These are phyloP conservation scores for Allium cepa DNA, from an alignment of 106 monocot genomes.

Conservation along the genomic window DNA sequence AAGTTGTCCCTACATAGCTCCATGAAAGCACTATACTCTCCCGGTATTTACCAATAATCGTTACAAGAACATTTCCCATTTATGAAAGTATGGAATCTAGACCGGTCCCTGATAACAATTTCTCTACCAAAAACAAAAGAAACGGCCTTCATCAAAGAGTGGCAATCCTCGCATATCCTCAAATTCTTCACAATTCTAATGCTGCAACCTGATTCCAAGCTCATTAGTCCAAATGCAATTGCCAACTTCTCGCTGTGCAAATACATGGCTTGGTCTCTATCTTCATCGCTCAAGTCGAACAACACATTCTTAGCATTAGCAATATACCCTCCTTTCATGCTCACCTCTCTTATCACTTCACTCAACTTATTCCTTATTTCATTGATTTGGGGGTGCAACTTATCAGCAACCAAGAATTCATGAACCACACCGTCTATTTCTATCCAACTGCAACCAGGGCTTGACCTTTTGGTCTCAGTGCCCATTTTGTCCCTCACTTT, in stretches of 20 bases:
- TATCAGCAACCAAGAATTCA: constrained; percentile 32
- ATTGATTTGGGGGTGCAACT: constrained; percentile 26
- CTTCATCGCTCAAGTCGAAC: constrained; percentile 42
- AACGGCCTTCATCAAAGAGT: constrained; percentile 17
- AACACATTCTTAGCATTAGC: constrained; percentile 22
- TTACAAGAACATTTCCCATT: constrained; percentile 9
- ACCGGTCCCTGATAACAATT: constrained; percentile 10
- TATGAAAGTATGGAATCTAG: constrained; percentile 15
- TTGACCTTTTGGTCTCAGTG: not conserved
- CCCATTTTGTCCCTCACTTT: constrained; percentile 14
- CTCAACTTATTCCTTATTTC: constrained; percentile 17
- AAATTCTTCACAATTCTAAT: constrained; percentile 23
- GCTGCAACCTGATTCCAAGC: constrained; percentile 6
- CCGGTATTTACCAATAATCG: constrained; percentile 8
- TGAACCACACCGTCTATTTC: constrained; percentile 33
- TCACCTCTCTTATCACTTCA: constrained; percentile 25
- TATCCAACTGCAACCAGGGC: constrained; percentile 33
- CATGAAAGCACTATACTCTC: no score
- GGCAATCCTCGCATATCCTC: constrained; percentile 26
- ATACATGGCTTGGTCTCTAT: constrained; percentile 36
- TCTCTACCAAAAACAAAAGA: constrained; percentile 11
- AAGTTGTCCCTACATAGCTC: no score
- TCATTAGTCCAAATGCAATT: constrained; percentile 18
- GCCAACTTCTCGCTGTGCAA: constrained; percentile 55
- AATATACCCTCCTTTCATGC: constrained; percentile 20